Percentiles rank a stretch among this genome's conserved stretches.
These are phyloP conservation scores for Ottelia alismoides DNA, from an alignment of 106 monocot species.

Conservation along the genomic window DNA sequence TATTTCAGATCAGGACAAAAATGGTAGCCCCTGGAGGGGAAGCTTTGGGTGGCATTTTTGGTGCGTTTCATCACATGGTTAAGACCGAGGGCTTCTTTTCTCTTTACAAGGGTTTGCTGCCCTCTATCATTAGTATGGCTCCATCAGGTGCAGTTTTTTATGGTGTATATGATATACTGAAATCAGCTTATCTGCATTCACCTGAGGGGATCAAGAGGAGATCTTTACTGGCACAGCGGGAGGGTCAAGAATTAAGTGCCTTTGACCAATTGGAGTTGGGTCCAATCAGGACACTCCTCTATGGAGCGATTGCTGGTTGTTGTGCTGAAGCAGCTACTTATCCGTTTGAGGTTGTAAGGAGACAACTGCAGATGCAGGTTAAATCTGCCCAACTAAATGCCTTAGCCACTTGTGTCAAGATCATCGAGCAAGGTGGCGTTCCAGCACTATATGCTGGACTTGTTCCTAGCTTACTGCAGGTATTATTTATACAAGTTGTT, in stretches of 20 bases:
- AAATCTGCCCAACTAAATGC: slow-evolving; percentile 64
- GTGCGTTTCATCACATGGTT: slow-evolving; percentile 71
- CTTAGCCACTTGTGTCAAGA: slow-evolving; percentile 61
- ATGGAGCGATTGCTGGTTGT: slow-evolving; percentile 88
- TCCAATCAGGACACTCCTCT: slow-evolving; percentile 64
- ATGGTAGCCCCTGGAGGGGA: slow-evolving; percentile 98
- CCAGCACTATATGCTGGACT: slow-evolving; percentile 85
- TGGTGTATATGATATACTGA: slow-evolving; percentile 93
- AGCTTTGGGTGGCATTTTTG: slow-evolving; percentile 80
- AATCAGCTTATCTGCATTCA: slow-evolving; percentile 72
- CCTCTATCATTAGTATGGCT: slow-evolving; percentile 95
- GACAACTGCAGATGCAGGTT: slow-evolving; percentile 81
- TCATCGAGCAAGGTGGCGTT: slow-evolving; percentile 80
- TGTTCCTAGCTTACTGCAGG: slow-evolving; percentile 95
- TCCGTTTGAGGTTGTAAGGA: slow-evolving; percentile 89
- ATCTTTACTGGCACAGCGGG: slow-evolving; percentile 39
- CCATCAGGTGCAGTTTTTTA: slow-evolving; percentile 98
- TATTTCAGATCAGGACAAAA: slow-evolving; percentile 75
- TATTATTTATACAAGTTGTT: slow-evolving; percentile 13
- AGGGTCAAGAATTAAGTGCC: slow-evolving; percentile 49
- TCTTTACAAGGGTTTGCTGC: slow-evolving; percentile 84
- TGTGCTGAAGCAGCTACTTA: slow-evolving; percentile 98
- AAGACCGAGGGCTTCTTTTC: slow-evolving; percentile 88
- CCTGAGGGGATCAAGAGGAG: slow-evolving; percentile 60
- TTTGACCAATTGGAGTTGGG: slow-evolving; percentile 79